Base-by-base conservation (phyloP, 2,329 filamentous ascomycete genomes). In the Juglanconis oblonga region DNA sequence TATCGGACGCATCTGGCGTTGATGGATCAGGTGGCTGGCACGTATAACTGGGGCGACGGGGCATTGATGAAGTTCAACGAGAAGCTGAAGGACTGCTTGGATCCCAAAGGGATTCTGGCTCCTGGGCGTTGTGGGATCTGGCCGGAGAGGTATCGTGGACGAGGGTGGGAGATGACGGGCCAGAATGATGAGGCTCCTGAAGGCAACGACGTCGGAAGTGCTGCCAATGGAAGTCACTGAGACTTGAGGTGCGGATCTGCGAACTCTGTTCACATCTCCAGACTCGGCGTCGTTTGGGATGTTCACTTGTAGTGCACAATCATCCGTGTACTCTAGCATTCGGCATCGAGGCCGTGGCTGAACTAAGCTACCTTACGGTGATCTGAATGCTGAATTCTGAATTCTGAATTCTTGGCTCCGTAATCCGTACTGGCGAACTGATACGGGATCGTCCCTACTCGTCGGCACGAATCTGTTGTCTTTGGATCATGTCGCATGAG, bases 61-160 rank as follows among this genome's bases (percentile, higher is more conserved):
- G 69, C 70, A 1, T 65, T 73, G 52, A 71, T 74, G 71, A 67
- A 67, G 48, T 71, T 77, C 42, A 74, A 76, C 42, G 70, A 75
- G 64, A 67, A 59, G 7, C 60, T 77, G 38, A 78, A 78, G 67
- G 69, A 77, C 52, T 68, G 72, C 0, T 60, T 78, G 3, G 75
- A 77, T 53, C 75, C 75, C 0, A 77, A 78, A 49, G 77, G 77
- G 0, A 78, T 81, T 47, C 64, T 81, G 33, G 75, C 76, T 2
- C 78, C 77, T 0, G 79, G 79, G 0, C 76, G 77, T 64, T 77
- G 74, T 58, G 78, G 77, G 1, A 75, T 80, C n/a, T 79, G 76
- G 77, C 72, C 73, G 1, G 66, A 63, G 55, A 66, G 64, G 45
- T 71, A 64, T 51, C 66, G 72, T 6, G 68, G 67, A 8, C 65